phyloP scores from a whole-genome alignment of 305 asterid genomes.

The Petunia hybrid region DNA sequence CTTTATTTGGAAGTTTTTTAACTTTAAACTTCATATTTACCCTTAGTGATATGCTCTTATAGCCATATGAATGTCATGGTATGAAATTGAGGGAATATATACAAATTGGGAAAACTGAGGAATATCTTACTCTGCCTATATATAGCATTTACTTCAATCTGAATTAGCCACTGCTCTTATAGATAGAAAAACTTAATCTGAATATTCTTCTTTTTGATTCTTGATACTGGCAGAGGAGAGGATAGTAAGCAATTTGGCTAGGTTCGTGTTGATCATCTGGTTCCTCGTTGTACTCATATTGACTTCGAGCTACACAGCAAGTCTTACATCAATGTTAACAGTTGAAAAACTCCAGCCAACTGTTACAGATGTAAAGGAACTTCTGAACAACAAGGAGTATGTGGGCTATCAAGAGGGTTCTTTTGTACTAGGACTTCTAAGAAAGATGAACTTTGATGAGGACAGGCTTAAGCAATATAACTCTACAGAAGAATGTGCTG shows the following conservation, averaged over 20 bases:
- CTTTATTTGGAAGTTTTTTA: not conserved
- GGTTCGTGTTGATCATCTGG: slow-evolving; percentile 62
- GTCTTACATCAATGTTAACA: slow-evolving; percentile 63
- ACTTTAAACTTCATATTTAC: not conserved
- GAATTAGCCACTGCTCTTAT: not conserved
- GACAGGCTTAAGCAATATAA: slow-evolving; percentile 41
- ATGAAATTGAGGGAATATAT: not conserved
- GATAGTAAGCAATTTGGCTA: slow-evolving; percentile 57
- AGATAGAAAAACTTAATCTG: not conserved
- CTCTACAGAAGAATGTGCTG: slow-evolving; percentile 48
- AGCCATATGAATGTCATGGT: no score
- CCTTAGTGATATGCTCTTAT: not conserved
- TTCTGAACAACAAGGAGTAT: slow-evolving; percentile 38
- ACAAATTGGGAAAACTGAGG: not conserved
- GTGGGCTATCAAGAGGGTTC: slow-evolving; percentile 60
- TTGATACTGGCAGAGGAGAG: slow-evolving; percentile 49
- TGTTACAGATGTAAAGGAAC: slow-evolving; percentile 44
- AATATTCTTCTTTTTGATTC: not conserved
- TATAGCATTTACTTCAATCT: not conserved
- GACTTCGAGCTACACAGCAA: slow-evolving; percentile 67
- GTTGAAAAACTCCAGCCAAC: slow-evolving; percentile 66
- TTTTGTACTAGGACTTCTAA: slow-evolving; percentile 45
- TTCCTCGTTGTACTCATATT: slow-evolving; percentile 60
- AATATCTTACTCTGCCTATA: not conserved
- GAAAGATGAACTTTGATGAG: slow-evolving; percentile 46